Evolutionary conservation across 306 rosid genomes (phyloP).

Genomic region (Adenanthera pavonina): DNA sequence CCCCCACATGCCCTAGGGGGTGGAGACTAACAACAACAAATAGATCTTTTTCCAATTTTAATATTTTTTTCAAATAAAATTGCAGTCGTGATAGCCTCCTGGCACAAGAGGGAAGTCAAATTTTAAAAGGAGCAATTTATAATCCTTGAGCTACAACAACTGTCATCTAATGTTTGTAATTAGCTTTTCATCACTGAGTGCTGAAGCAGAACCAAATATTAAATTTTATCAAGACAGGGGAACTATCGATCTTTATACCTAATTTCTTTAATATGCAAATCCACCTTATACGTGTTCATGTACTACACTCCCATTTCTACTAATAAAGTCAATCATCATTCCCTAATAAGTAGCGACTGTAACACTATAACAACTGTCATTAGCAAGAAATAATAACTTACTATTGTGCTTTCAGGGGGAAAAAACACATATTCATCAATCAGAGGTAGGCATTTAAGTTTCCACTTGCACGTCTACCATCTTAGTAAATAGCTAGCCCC

Average conservation of each 20-base stretch:
- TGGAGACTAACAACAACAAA: slow-evolving; percentile 31
- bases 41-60: not conserved
- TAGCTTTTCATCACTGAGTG: slow-evolving; percentile 31
- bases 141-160: slow-evolving; percentile 11
- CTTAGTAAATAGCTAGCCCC: not conserved
- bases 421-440: too few relatives aligned
- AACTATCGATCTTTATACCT: not conserved
- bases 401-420: too few relatives aligned
- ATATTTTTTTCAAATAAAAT: too few relatives aligned
- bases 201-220: slow-evolving; percentile 19
- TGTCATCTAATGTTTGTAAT: slow-evolving; percentile 14
- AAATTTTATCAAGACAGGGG: not conserved
- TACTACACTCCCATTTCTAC: too few relatives aligned
- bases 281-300: too few relatives aligned
- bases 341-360: too few relatives aligned
- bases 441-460: not conserved
- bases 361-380: too few relatives aligned
- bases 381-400: too few relatives aligned
- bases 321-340: too few relatives aligned
- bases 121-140: slow-evolving; percentile 19
- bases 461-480: not conserved
- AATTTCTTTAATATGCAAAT: too few relatives aligned
- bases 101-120: slow-evolving; percentile 45
- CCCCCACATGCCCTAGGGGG: not conserved
- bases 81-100: slow-evolving; percentile 41